These are phyloP conservation scores for Papiliotrema terrestris DNA, from an alignment of 1,284 basidiomycete species.

Conservation along the genomic window DNA sequence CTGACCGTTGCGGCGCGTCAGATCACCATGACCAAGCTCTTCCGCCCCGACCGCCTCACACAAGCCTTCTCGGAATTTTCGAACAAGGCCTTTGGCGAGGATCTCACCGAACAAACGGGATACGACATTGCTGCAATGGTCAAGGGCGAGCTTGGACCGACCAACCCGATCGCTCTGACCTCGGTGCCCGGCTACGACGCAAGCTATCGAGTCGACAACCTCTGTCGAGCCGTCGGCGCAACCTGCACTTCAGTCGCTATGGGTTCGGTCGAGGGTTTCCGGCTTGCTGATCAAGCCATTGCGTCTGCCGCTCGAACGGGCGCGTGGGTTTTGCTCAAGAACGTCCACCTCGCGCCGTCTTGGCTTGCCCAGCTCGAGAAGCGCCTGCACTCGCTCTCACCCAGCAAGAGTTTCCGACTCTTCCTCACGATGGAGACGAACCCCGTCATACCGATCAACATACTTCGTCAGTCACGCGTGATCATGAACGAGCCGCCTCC, in stretches of 20 bases:
- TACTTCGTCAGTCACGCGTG: conserved; percentile 87
- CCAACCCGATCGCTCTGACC: conserved; percentile 80
- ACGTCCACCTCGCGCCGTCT: conserved; percentile 87
- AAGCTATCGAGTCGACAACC: conserved; percentile 86
- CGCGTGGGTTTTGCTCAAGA: conserved; percentile 91
- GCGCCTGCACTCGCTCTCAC: conserved; percentile 86
- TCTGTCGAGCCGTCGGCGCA: conserved; percentile 70
- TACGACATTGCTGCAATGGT: conserved; percentile 72
- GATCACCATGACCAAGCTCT: conserved; percentile 37
- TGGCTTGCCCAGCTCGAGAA: conserved; percentile 96
- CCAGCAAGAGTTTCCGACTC: conserved; percentile 83
- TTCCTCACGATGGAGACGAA: conserved; percentile 97
- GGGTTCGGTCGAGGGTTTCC: conserved; percentile 98
- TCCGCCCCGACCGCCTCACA: conserved; percentile 42
- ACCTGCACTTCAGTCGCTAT: conserved; percentile 86
- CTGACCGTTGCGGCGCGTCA: conserved; percentile 29
- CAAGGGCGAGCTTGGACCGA: conserved; percentile 68
- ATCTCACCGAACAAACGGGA: conserved; percentile 31
- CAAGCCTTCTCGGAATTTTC: conserved; percentile 33
- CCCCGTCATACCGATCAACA: conserved; percentile 79
- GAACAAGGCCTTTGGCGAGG: conserved; percentile 38
- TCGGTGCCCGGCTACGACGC: conserved; percentile 97
- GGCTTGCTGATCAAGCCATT: conserved; percentile 89
- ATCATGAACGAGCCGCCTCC: conserved; percentile 98
- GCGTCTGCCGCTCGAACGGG: conserved; percentile 83